phyloP scores from a whole-genome alignment of 805 yeast genomes.

The Candida manassasensis region DNA sequence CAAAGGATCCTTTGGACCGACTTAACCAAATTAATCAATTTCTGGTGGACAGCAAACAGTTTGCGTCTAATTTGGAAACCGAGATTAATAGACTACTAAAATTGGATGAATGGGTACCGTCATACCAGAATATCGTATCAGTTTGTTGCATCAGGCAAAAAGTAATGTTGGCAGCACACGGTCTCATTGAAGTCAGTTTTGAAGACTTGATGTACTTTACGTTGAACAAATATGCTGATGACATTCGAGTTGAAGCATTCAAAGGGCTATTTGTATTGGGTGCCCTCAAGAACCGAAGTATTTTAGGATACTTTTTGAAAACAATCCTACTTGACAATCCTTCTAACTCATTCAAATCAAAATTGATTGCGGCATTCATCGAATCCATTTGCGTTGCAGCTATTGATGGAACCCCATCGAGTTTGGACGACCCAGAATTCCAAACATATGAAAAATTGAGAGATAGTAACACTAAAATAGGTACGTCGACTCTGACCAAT shows the following conservation, averaged over 20 bases:
- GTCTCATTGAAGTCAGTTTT: slow-evolving; percentile 47
- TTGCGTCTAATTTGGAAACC: slow-evolving; percentile 33
- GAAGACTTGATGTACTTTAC: slow-evolving; percentile 56
- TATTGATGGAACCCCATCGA: slow-evolving; percentile 52
- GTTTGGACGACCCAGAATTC: slow-evolving; percentile 64
- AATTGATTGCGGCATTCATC: slow-evolving; percentile 44
- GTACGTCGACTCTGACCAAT: slow-evolving; percentile 18
- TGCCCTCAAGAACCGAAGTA: slow-evolving; percentile 61
- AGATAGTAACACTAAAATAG: slow-evolving; percentile 16
- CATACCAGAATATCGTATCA: slow-evolving; percentile 55
- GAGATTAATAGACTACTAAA: slow-evolving; percentile 74
- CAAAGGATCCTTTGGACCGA: slow-evolving; percentile 7
- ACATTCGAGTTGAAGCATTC: slow-evolving; percentile 64
- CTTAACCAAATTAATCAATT: slow-evolving; percentile 7
- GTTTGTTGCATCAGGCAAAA: slow-evolving; percentile 55
- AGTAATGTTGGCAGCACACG: slow-evolving; percentile 52
- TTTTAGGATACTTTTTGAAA: slow-evolving; percentile 60
- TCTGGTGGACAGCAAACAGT: slow-evolving; percentile 10
- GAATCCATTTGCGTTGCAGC: slow-evolving; percentile 64
- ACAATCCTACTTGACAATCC: slow-evolving; percentile 48
- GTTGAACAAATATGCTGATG: slow-evolving; percentile 38
- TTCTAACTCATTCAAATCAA: slow-evolving; percentile 47
- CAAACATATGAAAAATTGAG: slow-evolving; percentile 27
- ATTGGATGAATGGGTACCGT: slow-evolving; percentile 83
- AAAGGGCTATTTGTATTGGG: slow-evolving; percentile 68